These are phyloP conservation scores for Myxozyma nipponensis DNA, from an alignment of 805 yeast genomes.

Conservation along the genomic window DNA sequence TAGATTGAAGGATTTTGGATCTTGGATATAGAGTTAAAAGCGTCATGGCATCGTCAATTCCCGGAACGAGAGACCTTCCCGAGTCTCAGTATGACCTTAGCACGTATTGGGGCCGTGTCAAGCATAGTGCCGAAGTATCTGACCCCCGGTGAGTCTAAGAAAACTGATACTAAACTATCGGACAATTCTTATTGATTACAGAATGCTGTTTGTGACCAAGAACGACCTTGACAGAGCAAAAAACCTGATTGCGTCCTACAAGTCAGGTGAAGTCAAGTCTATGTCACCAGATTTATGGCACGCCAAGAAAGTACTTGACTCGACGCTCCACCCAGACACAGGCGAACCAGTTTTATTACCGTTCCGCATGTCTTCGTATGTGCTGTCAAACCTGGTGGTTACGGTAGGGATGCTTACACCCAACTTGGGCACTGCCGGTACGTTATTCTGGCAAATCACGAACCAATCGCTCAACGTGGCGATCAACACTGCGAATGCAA, in stretches of 20 bases:
- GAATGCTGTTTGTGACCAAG: conserved; percentile 73
- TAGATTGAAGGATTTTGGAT: too few species aligned
- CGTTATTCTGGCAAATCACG: conserved; percentile 96
- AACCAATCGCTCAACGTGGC: conserved; percentile 97
- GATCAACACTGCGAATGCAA: conserved; percentile 91
- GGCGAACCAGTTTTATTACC: conserved; percentile 91
- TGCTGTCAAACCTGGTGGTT: conserved; percentile 85
- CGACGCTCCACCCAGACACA: conserved; percentile 94
- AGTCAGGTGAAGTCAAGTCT: conserved; percentile 57
- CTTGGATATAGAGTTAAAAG: too few species aligned
- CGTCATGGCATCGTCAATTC: conserved; percentile 82
- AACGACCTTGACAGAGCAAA: conserved; percentile 63
- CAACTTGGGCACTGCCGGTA: conserved; percentile 81
- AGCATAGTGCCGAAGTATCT: conserved; percentile 87
- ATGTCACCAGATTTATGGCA: conserved; percentile 85
- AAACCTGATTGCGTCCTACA: conserved; percentile 62
- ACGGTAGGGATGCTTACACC: conserved; percentile 99
- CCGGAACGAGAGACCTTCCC: conserved; percentile 78
- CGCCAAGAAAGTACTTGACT: conserved; percentile 81
- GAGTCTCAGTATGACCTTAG: conserved; percentile 71
- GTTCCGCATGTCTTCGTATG: conserved; percentile 96
- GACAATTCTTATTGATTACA: too few species aligned
- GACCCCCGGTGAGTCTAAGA: conserved; percentile 57
- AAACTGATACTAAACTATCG: not conserved
- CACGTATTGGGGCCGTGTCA: conserved; percentile 90